phyloP scores from a whole-genome alignment of 2,329 filamentous ascomycete genomes.

The Fusarium xylarioides region DNA sequence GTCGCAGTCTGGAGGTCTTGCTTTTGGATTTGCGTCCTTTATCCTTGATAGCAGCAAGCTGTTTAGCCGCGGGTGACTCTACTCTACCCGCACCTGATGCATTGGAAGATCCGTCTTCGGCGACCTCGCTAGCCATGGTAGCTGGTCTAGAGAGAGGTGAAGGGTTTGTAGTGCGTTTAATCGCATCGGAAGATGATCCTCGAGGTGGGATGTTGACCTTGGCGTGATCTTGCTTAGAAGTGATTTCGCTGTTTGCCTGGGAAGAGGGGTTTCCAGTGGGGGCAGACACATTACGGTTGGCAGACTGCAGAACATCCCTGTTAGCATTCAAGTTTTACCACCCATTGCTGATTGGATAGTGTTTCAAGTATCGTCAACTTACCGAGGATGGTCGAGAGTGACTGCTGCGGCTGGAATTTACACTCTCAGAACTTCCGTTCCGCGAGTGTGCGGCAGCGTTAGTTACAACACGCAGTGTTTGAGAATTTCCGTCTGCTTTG shows the following conservation, averaged over 20 bases:
- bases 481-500: conserved; percentile 52
- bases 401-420: conserved; percentile 65
- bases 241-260: conserved; percentile 57
- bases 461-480: conserved; percentile 51
- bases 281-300: conserved; percentile 66
- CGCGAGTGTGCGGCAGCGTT: conserved; percentile 47
- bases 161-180: conserved; percentile 71
- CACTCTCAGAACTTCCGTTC: conserved; percentile 72
- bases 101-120: conserved; percentile 53
- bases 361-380: conserved; percentile 53
- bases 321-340: conserved; percentile 56
- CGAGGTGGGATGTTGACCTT: conserved; percentile 69
- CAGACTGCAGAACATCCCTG: conserved; percentile 60
- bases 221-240: conserved; percentile 61
- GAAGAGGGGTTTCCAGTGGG: conserved; percentile 64
- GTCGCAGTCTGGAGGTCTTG: conserved; percentile 85
- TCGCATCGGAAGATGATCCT: conserved; percentile 71
- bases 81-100: conserved; percentile 49
- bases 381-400: conserved; percentile 72
- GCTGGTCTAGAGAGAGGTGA: conserved; percentile 79
- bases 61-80: conserved; percentile 80
- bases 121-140: conserved; percentile 66
- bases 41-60: conserved; percentile 86
- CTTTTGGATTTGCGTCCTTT: conserved; percentile 80
- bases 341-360: conserved; percentile 57